Evolutionary conservation across 140 eudicot genomes (phyloP).

Genomic region (Bidens hawaiensis): DNA sequence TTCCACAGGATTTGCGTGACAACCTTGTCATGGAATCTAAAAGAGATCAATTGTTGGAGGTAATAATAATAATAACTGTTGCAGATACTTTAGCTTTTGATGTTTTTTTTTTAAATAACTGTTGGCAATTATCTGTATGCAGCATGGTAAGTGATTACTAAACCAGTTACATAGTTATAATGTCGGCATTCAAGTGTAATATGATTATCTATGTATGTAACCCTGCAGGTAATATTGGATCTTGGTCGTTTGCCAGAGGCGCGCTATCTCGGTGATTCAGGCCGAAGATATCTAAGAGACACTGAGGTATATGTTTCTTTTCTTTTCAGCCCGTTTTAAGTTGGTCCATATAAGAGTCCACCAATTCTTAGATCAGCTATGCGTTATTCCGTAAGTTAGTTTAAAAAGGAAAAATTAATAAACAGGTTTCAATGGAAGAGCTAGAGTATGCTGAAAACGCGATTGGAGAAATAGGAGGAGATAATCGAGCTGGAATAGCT

Average conservation of each 20-base stretch:
- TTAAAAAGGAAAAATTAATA: constrained; percentile 4
- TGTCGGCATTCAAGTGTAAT: too few species aligned
- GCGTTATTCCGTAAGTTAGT: background rate
- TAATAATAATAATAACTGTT: constrained; percentile 13
- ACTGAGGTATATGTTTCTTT: constrained; percentile 46
- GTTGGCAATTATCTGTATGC: background rate
- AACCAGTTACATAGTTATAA: too few species aligned
- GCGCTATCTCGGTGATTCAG: constrained; percentile 54
- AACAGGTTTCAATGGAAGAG: constrained; percentile 63
- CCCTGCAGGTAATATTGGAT: constrained; percentile 64
- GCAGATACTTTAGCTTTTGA: background rate
- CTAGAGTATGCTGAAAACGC: constrained; percentile 67
- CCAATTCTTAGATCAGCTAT: background rate
- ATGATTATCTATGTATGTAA: too few species aligned
- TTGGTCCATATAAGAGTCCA: background rate
- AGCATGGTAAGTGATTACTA: background rate
- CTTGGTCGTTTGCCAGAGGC: constrained; percentile 77
- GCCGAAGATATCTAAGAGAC: constrained; percentile 46
- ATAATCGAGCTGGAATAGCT: constrained; percentile 73
- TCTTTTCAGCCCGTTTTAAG: background rate
- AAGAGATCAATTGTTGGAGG: constrained; percentile 64
- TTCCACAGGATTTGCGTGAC: constrained; percentile 66
- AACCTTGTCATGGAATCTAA: constrained; percentile 44
- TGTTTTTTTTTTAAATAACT: constrained; percentile 9
- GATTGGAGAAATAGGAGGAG: constrained; percentile 74